A percentile compares a stretch with the other conserved stretches of the same genome.
phyloP scores from a whole-genome alignment of 257 asterid species.

The Gentiana dahurica region DNA sequence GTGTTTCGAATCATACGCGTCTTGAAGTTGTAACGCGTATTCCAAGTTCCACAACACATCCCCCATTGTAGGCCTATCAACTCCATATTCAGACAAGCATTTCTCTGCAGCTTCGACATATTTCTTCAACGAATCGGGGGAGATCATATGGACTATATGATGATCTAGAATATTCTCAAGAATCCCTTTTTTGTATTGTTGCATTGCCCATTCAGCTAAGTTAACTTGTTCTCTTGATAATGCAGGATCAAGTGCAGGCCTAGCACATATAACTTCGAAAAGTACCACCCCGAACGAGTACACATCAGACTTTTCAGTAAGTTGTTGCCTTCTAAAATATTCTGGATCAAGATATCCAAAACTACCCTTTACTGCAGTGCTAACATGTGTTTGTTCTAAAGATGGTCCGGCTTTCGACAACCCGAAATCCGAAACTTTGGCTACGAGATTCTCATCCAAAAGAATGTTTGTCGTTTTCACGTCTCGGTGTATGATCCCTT shows the following conservation, averaged over 20 bases:
- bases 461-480: constrained; percentile 88
- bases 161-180: constrained; percentile 58
- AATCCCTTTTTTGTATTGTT: constrained; percentile 64
- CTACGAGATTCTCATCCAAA: constrained; percentile 51
- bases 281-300: constrained; percentile 76
- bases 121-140: constrained; percentile 45
- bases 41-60: constrained; percentile 84
- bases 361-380: constrained; percentile 94
- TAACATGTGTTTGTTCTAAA: constrained; percentile 81
- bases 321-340: constrained; percentile 72
- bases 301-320: constrained; percentile 74
- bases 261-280: constrained; percentile 64
- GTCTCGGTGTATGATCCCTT: constrained; percentile 81
- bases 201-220: constrained; percentile 83
- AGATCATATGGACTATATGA: constrained; percentile 26
- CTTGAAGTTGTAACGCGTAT: constrained; percentile 71
- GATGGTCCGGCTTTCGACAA: constrained; percentile 83
- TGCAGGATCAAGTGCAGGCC: constrained; percentile 79
- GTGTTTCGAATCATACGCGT: constrained; percentile 14
- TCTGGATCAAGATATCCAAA: constrained; percentile 81
- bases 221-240: constrained; percentile 78
- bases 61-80: constrained; percentile 85
- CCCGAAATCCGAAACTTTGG: constrained; percentile 92
- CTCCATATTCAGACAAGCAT: constrained; percentile 80
- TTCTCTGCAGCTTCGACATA: constrained; percentile 83